phyloP scores from a whole-genome alignment of 805 yeast species.

The Candida tallmaniae region DNA sequence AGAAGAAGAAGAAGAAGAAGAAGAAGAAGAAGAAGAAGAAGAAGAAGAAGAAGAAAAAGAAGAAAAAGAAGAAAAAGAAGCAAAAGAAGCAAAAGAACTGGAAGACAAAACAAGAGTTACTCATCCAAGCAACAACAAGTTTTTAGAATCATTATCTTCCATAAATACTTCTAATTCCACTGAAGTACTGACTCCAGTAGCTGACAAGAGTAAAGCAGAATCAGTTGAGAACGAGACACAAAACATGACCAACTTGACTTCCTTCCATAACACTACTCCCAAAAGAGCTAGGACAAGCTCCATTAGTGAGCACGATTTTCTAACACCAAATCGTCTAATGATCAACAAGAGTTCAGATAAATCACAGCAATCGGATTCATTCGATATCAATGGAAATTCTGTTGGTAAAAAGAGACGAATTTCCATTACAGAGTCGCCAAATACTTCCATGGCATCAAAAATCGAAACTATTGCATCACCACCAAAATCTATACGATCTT shows the following conservation, averaged over 20 bases:
- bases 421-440: constrained; percentile 26
- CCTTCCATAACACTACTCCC: constrained; percentile 1
- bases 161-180: neutral
- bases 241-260: constrained; percentile 6
- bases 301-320: constrained; percentile 12
- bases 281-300: constrained; percentile 2
- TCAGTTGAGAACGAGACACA: constrained; percentile 5
- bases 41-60: too few relatives aligned
- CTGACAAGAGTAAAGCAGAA: constrained; percentile 4
- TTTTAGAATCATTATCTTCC: neutral
- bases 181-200: neutral
- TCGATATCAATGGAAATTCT: neutral
- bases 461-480: constrained; percentile 22
- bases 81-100: too few relatives aligned
- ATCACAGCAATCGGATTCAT: neutral
- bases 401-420: constrained; percentile 12
- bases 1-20: too few relatives aligned
- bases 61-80: too few relatives aligned
- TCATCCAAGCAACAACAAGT: neutral
- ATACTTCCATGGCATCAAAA: constrained; percentile 31
- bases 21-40: too few relatives aligned
- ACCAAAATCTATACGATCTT: constrained; percentile 9
- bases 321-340: constrained; percentile 31
- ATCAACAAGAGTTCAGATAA: neutral
- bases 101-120: too few relatives aligned